Percentiles rank a stretch among this genome's conserved stretches.
These are phyloP conservation scores for Xylariaceae sp. DNA, from an alignment of 2,329 filamentous ascomycete genomes.

Conservation along the genomic window DNA sequence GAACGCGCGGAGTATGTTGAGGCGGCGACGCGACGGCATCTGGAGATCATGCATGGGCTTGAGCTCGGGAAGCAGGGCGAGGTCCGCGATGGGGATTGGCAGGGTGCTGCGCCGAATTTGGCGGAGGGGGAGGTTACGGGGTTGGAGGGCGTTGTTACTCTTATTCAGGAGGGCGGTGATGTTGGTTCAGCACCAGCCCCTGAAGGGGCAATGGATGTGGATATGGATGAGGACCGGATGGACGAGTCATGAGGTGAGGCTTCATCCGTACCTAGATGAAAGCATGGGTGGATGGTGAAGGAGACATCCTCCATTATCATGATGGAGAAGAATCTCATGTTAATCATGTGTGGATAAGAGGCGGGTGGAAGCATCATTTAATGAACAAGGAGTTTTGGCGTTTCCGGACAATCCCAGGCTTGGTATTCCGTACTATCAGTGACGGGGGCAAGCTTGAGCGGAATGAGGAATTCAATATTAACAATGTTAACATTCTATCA, in stretches of 20 bases:
- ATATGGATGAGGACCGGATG: constrained; percentile 22
- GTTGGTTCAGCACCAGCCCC: not conserved
- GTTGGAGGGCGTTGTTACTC: constrained; percentile 46
- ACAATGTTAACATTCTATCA: not conserved
- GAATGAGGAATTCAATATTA: not conserved
- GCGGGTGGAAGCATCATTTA: not conserved
- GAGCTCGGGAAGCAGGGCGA: constrained; percentile 58
- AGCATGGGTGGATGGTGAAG: not conserved
- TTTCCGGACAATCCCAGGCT: constrained; percentile 5
- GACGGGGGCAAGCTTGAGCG: not conserved
- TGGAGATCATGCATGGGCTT: constrained; percentile 65
- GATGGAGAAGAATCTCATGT: not conserved
- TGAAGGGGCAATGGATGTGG: constrained; percentile 11
- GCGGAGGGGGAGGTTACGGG: constrained; percentile 52
- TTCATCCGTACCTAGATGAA: not conserved
- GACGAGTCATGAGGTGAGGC: constrained; percentile 27
- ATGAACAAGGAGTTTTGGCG: constrained; percentile 7
- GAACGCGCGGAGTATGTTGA: constrained; percentile 81
- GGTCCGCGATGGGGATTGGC: constrained; percentile 60
- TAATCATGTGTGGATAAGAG: not conserved
- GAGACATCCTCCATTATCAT: not conserved
- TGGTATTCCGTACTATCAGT: not conserved
- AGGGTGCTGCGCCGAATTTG: constrained; percentile 47
- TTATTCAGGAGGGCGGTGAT: constrained; percentile 37
- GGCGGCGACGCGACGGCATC: constrained; percentile 66